These are phyloP conservation scores for Mycena epipterygia DNA, from an alignment of 768 basidiomycete species.

Conservation along the genomic window DNA sequence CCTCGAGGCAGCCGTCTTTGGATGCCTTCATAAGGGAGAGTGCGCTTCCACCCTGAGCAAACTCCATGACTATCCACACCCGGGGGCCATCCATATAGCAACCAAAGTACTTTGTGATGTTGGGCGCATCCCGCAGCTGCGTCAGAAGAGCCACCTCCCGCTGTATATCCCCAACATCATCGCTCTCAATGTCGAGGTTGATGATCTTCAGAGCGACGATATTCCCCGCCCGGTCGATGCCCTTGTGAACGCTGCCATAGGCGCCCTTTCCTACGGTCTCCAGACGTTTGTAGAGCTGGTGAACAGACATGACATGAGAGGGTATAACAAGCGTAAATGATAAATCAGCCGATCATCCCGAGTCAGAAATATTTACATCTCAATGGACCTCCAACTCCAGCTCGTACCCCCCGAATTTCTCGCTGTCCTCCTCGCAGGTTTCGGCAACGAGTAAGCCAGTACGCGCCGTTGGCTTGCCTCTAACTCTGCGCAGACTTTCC, in stretches of 20 bases:
- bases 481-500: conserved; percentile 62
- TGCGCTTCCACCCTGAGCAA: conserved; percentile 95
- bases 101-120: conserved; percentile 96
- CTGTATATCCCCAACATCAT: conserved; percentile 97
- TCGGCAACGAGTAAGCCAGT: conserved; percentile 87
- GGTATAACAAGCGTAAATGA: background rate
- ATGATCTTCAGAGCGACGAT: conserved; percentile 98
- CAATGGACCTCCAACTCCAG: conserved; percentile 46
- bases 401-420: conserved; percentile 82
- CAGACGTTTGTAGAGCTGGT: conserved; percentile 86
- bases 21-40: conserved; percentile 93
- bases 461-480: background rate
- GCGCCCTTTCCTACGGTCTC: conserved; percentile 97
- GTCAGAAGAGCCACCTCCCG: conserved; percentile 94
- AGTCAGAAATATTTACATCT: conserved; percentile 25
- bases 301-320: conserved; percentile 59
- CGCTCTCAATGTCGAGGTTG: conserved; percentile 96
- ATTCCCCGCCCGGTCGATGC: conserved; percentile 86
- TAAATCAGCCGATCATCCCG: conserved; percentile 1
- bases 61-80: conserved; percentile 99
- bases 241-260: conserved; percentile 96
- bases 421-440: conserved; percentile 90
- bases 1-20: conserved; percentile 82
- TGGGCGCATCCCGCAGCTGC: conserved; percentile 90
- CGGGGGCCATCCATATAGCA: conserved; percentile 95